Base-by-base conservation (phyloP, 305 asterid species). In the Fraxinus greggii region DNA sequence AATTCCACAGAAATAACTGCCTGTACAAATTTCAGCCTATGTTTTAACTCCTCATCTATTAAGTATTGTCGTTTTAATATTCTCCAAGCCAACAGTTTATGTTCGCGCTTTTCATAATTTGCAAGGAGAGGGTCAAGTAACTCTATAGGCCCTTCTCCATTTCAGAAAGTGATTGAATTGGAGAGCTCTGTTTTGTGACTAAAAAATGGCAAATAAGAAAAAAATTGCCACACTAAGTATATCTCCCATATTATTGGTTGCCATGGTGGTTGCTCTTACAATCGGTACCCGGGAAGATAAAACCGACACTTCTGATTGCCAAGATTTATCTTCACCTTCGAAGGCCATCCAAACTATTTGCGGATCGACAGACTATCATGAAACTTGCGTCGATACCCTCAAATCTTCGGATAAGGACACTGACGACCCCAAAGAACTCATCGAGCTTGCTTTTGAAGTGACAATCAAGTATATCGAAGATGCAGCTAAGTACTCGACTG, bases 301-400 rank as follows among this genome's bases (percentile, higher is more conserved):
- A 28, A 29, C 19, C 8, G 36, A 67, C 19, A 9, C 15, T 59
- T 54, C 63, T 54, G 36, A 24, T 65, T 3, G 3, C 36, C 38
- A 13, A 4, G 74, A 26, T 67, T 12, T 67, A 10, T 67, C 74
- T 67, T 67, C 74, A 5, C 28, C 74, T 67, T 10, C 21, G 3
- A 83, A 81, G 67, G 87, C 87, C 78, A 77, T 83, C 54, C 78
- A 45, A 36, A 76, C 75, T n/a, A 84, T 85, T 63, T 87, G 90
- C 28, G 81, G 38, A n/a, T 76, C 23, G 70, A 83, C 90, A 0
- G 80, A 70, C 17, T 87, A 87, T 75, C 75, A 85, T 1, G 21
- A 87, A 56, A 87, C 84, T 0, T 87, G 88, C 77, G 9, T 83
- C 6, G 54, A 15, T 59, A 81, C 78, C 87, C 90, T 87, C 65